These are phyloP conservation scores for Diddensiella caesifluorescens DNA, from an alignment of 805 yeast genomes.

Conservation along the genomic window DNA sequence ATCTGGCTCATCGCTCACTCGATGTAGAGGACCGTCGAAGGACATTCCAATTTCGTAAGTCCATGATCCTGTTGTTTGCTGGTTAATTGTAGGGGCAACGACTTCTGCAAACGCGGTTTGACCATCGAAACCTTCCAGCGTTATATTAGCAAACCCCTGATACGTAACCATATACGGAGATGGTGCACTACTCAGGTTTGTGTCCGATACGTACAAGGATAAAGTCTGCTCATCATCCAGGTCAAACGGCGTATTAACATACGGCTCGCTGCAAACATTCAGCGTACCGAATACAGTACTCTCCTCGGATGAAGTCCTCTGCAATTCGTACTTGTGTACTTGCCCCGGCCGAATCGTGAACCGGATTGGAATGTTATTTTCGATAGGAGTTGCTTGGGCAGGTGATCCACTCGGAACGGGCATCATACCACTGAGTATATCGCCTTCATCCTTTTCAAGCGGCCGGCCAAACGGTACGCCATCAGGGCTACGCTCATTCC, in stretches of 20 bases:
- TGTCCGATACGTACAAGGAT: constrained; percentile 17
- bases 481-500: too few relatives aligned
- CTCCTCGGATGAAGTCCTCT: not conserved
- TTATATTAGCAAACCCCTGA: constrained; percentile 28
- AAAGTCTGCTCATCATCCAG: constrained; percentile 4
- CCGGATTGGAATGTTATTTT: constrained; percentile 15
- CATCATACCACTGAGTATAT: too few relatives aligned
- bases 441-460: too few relatives aligned
- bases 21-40: constrained; percentile 13
- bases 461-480: too few relatives aligned
- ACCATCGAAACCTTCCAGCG: constrained; percentile 27
- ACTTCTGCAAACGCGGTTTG: constrained; percentile 18
- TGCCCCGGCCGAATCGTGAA: constrained; percentile 33
- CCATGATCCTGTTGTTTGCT: constrained; percentile 39
- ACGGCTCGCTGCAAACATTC: constrained; percentile 32
- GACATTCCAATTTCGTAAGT: constrained; percentile 56
- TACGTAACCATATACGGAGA: constrained; percentile 20
- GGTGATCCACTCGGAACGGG: not conserved
- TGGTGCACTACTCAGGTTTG: constrained; percentile 25
- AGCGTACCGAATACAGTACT: constrained; percentile 34
- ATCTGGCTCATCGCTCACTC: constrained; percentile 13
- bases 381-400: constrained; percentile 28
- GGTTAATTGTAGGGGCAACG: constrained; percentile 10
- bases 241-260: constrained; percentile 16
- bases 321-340: constrained; percentile 24